phyloP scores from a whole-genome alignment of 768 basidiomycete genomes.

The Lactifluus subvellereus region DNA sequence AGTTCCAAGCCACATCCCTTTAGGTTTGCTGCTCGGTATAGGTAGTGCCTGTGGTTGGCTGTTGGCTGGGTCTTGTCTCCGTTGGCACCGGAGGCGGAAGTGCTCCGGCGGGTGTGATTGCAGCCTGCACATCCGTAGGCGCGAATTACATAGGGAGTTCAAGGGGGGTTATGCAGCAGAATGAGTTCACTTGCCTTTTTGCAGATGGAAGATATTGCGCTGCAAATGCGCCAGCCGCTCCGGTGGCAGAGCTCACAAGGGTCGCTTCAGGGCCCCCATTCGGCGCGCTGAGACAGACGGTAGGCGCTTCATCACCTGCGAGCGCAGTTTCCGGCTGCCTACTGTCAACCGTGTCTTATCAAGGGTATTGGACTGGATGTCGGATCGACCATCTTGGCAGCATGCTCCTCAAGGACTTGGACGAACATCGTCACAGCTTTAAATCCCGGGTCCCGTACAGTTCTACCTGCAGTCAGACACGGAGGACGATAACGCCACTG shows the following conservation, averaged over 20 bases:
- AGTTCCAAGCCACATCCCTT: constrained; percentile 66
- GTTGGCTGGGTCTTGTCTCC: constrained; percentile 7
- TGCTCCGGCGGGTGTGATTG: not conserved
- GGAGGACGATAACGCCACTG: not conserved
- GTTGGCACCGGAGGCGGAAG: constrained; percentile 19
- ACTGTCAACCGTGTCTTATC: not conserved
- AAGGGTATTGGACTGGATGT: constrained; percentile 6
- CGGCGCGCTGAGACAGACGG: constrained; percentile 22
- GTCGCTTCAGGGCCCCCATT: constrained; percentile 34
- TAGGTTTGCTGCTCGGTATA: constrained; percentile 36
- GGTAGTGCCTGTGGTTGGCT: not conserved
- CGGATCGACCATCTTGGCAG: constrained; percentile 67
- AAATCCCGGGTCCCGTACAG: constrained; percentile 95
- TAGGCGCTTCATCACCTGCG: constrained; percentile 22
- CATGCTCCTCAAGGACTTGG: constrained; percentile 74
- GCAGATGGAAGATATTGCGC: constrained; percentile 88
- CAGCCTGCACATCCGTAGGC: too few relatives aligned
- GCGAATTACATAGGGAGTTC: too few relatives aligned
- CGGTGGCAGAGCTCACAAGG: constrained; percentile 80
- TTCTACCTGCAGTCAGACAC: constrained; percentile 38
- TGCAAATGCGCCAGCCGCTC: constrained; percentile 86
- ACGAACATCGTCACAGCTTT: constrained; percentile 86
- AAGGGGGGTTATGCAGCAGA: too few relatives aligned
- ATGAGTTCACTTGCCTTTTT: constrained; percentile 37
- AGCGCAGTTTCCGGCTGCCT: constrained; percentile 52